phyloP scores from a whole-genome alignment of 257 asterid genomes.

The Handroanthus guayacan region DNA sequence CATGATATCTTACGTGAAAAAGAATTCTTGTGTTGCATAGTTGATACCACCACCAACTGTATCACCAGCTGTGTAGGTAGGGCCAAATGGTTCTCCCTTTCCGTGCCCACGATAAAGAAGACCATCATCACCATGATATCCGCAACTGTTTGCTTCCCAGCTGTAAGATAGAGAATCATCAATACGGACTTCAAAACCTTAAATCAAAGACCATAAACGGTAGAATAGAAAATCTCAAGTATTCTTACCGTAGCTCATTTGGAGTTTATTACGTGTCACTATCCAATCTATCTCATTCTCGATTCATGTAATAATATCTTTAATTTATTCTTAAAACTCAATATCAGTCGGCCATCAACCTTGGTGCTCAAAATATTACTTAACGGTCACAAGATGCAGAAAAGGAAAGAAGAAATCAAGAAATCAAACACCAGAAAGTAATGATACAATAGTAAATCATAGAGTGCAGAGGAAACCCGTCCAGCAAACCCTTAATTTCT shows the following conservation, averaged over 20 bases:
- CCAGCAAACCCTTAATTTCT: constrained; percentile 11
- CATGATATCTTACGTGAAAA: constrained; percentile 81
- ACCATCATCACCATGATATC: constrained; percentile 97
- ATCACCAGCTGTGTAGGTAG: constrained; percentile 84
- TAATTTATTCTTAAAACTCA: constrained; percentile 5
- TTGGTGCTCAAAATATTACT: background rate
- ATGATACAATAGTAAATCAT: background rate
- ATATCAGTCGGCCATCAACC: background rate
- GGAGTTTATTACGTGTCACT: background rate
- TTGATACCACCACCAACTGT: constrained; percentile 96
- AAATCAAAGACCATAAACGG: background rate
- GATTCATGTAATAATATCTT: background rate
- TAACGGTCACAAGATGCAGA: background rate
- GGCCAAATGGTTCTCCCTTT: constrained; percentile 91
- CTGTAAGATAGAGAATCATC: constrained; percentile 50
- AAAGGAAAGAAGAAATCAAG: background rate
- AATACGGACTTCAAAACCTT: constrained; percentile 28
- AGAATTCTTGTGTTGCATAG: constrained; percentile 78
- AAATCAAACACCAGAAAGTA: background rate
- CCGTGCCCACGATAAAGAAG: constrained; percentile 88
- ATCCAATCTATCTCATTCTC: constrained; percentile 20
- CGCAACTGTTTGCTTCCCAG: constrained; percentile 92
- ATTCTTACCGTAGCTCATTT: constrained; percentile 1
- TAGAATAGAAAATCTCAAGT: constrained; percentile 8
- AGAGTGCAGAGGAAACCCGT: no score